phyloP scores from a whole-genome alignment of 306 rosid genomes.

The Citrullus colocynthis region DNA sequence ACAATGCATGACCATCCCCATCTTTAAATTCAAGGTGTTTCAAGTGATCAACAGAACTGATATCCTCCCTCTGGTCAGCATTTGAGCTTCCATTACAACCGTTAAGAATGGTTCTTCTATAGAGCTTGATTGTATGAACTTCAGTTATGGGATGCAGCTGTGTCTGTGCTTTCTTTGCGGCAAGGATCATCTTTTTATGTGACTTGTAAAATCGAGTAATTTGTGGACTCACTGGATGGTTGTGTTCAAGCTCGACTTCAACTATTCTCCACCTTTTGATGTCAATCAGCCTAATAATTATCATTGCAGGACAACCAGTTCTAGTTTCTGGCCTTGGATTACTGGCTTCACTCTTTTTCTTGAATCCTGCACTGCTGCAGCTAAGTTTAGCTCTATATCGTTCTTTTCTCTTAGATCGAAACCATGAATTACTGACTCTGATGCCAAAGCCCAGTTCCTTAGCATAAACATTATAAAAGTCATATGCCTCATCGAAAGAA shows the following conservation, averaged over 20 bases:
- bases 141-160: slow-evolving; percentile 48
- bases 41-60: slow-evolving; percentile 30
- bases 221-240: slow-evolving; percentile 61
- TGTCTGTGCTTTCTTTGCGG: slow-evolving; percentile 46
- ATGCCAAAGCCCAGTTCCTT: slow-evolving; percentile 63
- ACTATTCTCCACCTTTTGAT: slow-evolving; percentile 63
- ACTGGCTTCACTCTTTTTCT: slow-evolving; percentile 67
- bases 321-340: slow-evolving; percentile 75
- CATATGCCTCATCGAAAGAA: slow-evolving; percentile 55
- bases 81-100: slow-evolving; percentile 24
- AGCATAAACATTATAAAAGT: slow-evolving; percentile 55
- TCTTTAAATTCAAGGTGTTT: slow-evolving; percentile 58
- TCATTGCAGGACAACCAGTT: slow-evolving; percentile 81
- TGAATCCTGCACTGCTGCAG: slow-evolving; percentile 77
- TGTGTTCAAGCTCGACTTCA: slow-evolving; percentile 67
- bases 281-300: slow-evolving; percentile 56
- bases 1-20: slow-evolving; percentile 62
- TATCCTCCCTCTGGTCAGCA: slow-evolving; percentile 27
- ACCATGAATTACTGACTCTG: slow-evolving; percentile 78
- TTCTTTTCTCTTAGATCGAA: slow-evolving; percentile 60
- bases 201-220: slow-evolving; percentile 63
- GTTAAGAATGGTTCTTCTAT: slow-evolving; percentile 36
- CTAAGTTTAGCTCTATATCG: slow-evolving; percentile 65
- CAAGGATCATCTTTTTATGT: slow-evolving; percentile 59
- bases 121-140: slow-evolving; percentile 58